Base-by-base conservation (phyloP, 768 basidiomycete genomes). In the Galerina marginata region DNA sequence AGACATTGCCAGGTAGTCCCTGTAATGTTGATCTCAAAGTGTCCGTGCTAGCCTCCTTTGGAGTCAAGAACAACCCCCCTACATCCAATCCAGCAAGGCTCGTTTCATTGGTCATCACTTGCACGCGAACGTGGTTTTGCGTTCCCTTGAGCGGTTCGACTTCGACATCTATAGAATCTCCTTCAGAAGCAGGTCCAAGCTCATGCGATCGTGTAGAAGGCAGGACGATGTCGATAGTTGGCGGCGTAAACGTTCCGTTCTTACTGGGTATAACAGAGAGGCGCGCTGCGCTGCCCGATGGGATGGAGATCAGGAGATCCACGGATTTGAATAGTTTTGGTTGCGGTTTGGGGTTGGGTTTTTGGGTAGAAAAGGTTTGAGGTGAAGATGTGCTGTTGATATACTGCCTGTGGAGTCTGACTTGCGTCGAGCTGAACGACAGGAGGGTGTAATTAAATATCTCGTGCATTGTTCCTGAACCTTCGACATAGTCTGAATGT, bases 371-470 rank as follows among this genome's bases (percentile, higher is more conserved):
- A 10, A 7, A 33, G 2, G 29, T 33, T 33, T 33, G 29, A 33
- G 42, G 16, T 16, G 37, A 39, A 16, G 53, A 11, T 3, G 77
- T 79, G 15, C 71, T 69, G 65, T 81, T 81, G 60, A 81, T 79
- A 69, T 77, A 79, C 43, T 72, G 68, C 42, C 77, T 69, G 56
- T 79, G 74, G 2, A 81, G 70, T 11, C 74, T 72, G 20, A 79
- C 69, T 36, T 68, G 72, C 3, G 76, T 75, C n/a, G 63, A 54
- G 49, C 72, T 74, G 60, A 68, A 74, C 12, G 69, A 64, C 4
- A 68, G 63, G 12, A 80, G 67, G 2, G 79, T 80, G 64, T 81
- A 81, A 65, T 80, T 80, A 72, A 81, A 81, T 51, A 79, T 77
- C 45, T 76, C 70, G 59, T 80, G 71, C 75, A 75, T 75, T 6